These are phyloP conservation scores for Pseudopithomyces maydicus DNA, from an alignment of 2,329 filamentous ascomycete species.

Conservation along the genomic window DNA sequence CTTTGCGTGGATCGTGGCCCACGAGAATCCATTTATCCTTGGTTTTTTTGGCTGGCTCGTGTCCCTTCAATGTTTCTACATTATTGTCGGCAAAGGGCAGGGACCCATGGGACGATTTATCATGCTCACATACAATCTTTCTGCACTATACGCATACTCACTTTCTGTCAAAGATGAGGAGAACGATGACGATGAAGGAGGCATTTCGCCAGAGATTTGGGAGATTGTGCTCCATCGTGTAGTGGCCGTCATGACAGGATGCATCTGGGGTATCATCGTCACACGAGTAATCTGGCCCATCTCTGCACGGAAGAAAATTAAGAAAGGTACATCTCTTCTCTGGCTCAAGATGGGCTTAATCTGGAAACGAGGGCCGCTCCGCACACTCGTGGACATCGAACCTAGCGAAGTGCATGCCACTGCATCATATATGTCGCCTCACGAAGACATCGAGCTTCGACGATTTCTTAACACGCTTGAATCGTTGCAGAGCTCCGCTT, in stretches of 20 bases:
- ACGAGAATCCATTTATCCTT: constrained; percentile 76
- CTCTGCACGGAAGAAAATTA: constrained; percentile 83
- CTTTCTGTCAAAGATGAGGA: constrained; percentile 79
- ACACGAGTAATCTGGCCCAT: constrained; percentile 94
- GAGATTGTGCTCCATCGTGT: constrained; percentile 89
- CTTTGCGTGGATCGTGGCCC: constrained; percentile 75
- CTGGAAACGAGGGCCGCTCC: constrained; percentile 91
- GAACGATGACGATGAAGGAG: constrained; percentile 83
- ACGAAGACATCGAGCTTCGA: constrained; percentile 85
- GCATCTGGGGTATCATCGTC: constrained; percentile 89
- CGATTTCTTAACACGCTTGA: constrained; percentile 77
- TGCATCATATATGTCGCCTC: constrained; percentile 78
- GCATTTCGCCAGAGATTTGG: constrained; percentile 79
- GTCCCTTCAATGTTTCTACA: constrained; percentile 82
- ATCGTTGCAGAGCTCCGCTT: constrained; percentile 71
- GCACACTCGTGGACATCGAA: constrained; percentile 61
- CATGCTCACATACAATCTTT: constrained; percentile 93
- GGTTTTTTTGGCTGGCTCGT: constrained; percentile 82
- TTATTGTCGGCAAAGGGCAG: constrained; percentile 82
- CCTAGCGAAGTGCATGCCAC: constrained; percentile 22
- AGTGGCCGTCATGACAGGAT: constrained; percentile 82
- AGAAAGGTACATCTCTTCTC: constrained; percentile 85
- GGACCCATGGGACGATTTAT: constrained; percentile 93
- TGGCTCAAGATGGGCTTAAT: constrained; percentile 95
- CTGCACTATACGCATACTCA: constrained; percentile 91